A percentile compares a stretch with the other conserved stretches of the same genome.
phyloP scores from a whole-genome alignment of 768 basidiomycete species.

The Harrya chromipes region DNA sequence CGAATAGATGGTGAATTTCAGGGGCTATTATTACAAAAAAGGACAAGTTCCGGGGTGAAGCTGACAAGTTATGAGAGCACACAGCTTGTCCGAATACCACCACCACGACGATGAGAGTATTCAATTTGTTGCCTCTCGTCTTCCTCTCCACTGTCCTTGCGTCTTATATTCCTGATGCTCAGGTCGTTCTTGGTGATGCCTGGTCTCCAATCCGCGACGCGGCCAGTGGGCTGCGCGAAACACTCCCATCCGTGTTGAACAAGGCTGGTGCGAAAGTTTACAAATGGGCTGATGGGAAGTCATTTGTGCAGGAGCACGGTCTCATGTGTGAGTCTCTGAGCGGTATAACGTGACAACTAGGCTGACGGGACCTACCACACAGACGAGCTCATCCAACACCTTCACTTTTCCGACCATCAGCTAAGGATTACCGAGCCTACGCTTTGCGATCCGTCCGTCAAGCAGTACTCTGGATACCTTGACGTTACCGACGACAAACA shows the following conservation, averaged over 20 bases:
- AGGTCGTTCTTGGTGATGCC: slow-evolving; percentile 41
- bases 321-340: slow-evolving; percentile 56
- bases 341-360: background rate
- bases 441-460: slow-evolving; percentile 74
- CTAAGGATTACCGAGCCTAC: slow-evolving; percentile 64
- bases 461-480: slow-evolving; percentile 78
- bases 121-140: slow-evolving; percentile 34
- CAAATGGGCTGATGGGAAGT: slow-evolving; percentile 65
- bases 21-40: background rate
- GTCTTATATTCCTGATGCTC: slow-evolving; percentile 39
- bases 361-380: slow-evolving; percentile 1
- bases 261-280: slow-evolving; percentile 48
- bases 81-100: background rate
- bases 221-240: slow-evolving; percentile 38
- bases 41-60: background rate
- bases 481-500: slow-evolving; percentile 79
- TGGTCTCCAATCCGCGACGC: slow-evolving; percentile 19
- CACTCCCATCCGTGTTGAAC: slow-evolving; percentile 40
- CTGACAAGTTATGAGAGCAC: background rate
- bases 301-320: slow-evolving; percentile 70
- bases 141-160: slow-evolving; percentile 36
- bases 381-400: slow-evolving; percentile 64
- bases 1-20: background rate
- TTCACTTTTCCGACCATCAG: slow-evolving; percentile 48
- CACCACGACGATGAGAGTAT: slow-evolving; percentile 39